Evolutionary conservation across 1,284 basidiomycete genomes (phyloP), one percentile per base, ranked within the genome.

Genomic region (Tremellales sp.): DNA sequence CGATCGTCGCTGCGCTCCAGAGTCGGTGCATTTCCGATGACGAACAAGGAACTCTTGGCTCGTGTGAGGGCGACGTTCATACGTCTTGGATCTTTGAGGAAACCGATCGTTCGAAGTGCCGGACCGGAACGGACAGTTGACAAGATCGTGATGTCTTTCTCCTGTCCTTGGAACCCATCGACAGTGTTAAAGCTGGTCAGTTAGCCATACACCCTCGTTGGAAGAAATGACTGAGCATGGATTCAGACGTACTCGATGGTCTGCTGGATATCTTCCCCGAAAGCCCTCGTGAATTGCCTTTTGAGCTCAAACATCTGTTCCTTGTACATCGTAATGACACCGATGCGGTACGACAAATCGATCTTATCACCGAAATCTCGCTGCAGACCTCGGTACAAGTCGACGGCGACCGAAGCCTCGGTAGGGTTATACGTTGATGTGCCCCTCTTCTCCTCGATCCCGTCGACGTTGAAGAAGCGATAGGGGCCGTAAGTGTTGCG

Each of bases 41-140:
- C 84, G 69, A 94, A 98, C 10, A 98, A 75, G 6, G 92, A 97
- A 21, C 89, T 91, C 65, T 87, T 89, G 3, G 96, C 90, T 67
- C 96, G 86, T 15, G 96, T 99, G 35, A 99, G 76, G 17, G 96
- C 94, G 19, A 99, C 96, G 73, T 99, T 98, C 88, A 97, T 94
- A 49, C 92, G 84, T 31, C 92, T 82, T 25, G 81, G 76, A 70
- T 94, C 90, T 21, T 67, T 80, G 63, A 96, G 79, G 79, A 97
- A 97, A 58, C 94, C 96, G 53, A 98, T 84, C 2, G 76, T 81
- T 52, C 81, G 80, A 19, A 90, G 74, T 19, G 86, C 84, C n/a
- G 86, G 83, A 3, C 90, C 88, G 12, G 89, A 86, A 62, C 93
- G 83, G 19, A 97, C 93, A 69, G 89, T 93, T 2, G 92, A 96